Base-by-base conservation (phyloP, 2,329 filamentous ascomycete species). In the Aureobasidium uvarum region DNA sequence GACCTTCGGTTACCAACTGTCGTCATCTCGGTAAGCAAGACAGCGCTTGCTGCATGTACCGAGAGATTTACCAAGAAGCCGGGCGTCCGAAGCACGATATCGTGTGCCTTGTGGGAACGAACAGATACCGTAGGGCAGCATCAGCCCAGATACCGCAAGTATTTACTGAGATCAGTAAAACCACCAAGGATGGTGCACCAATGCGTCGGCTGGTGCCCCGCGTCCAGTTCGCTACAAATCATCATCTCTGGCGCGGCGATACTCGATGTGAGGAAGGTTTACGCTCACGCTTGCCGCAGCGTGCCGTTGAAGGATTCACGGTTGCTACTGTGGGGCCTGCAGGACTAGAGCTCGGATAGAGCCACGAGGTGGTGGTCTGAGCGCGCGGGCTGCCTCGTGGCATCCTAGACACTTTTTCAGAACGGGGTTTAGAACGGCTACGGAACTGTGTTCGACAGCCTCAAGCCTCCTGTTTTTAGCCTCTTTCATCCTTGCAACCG, bases 181-280 rank as follows among this genome's bases (percentile, higher is more conserved):
- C 11, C 1, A 13, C 23, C 25, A 38, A 54, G 28, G 23, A 54
- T 63, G 60, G 48, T 63, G 54, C 60, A 54, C 60, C 60, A 63
- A 36, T 48, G 16, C 11, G 39, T 38, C 60, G 60, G 60, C 60
- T 45, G 16, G n/a, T 48, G 48, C 60, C 39, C 60, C 60, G 60
- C 58, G 60, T 54, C 25, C 38, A 43, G 46, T 45, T 54, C 39
- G 38, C 60, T 63, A 48, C 60, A 63, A 63, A 63, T 63, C 60
- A 54, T 63, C 60, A 63, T 63, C 60, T 63, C 60, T 52, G 18
- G 38, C 46, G 28, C 23, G 11, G 23, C 13, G 48, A 54, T 52
- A 36, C 33, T 36, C 33, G 33, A 36, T 2, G 20, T 14, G 13
- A 25, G 23, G 60, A 43, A 63, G 25, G 23, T 54, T 63, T 54